Percentiles rank a stretch among this genome's conserved stretches.
Evolutionary conservation across 495 filamentous ascomycete species (phyloP).

Genomic region (Neurospora sublineolata): DNA sequence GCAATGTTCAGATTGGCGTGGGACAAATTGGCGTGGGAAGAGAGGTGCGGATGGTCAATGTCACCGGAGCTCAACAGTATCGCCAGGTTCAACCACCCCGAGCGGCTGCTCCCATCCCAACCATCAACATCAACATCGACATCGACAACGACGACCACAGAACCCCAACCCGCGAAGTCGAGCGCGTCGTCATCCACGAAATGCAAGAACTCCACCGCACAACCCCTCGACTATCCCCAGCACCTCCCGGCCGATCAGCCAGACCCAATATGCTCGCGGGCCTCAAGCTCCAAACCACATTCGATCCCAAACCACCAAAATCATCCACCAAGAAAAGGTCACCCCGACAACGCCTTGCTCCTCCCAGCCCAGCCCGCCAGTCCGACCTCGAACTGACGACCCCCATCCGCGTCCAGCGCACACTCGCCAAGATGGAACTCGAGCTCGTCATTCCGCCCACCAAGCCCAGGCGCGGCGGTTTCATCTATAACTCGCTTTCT

Average conservation of each 20-base stretch:
- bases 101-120: background rate
- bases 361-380: background rate
- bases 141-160: background rate
- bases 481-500: background rate
- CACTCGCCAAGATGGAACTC: background rate
- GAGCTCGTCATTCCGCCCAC: background rate
- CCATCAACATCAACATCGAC: background rate
- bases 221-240: conserved; percentile 13
- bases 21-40: background rate
- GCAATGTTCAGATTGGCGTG: conserved; percentile 11
- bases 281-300: conserved; percentile 32
- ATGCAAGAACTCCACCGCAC: conserved; percentile 15
- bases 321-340: background rate
- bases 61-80: background rate
- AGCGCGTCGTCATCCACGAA: conserved; percentile 7
- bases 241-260: conserved; percentile 9
- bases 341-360: background rate
- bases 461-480: background rate
- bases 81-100: background rate
- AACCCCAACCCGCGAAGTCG: background rate
- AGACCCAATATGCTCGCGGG: conserved; percentile 7
- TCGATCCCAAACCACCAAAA: conserved; percentile 7
- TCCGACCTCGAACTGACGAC: background rate
- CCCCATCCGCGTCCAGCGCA: background rate
- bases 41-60: background rate